A percentile compares a stretch with the other conserved stretches of the same genome.
phyloP scores from a whole-genome alignment of 352 stramenopile genomes.

The Pythium phragmiticola region DNA sequence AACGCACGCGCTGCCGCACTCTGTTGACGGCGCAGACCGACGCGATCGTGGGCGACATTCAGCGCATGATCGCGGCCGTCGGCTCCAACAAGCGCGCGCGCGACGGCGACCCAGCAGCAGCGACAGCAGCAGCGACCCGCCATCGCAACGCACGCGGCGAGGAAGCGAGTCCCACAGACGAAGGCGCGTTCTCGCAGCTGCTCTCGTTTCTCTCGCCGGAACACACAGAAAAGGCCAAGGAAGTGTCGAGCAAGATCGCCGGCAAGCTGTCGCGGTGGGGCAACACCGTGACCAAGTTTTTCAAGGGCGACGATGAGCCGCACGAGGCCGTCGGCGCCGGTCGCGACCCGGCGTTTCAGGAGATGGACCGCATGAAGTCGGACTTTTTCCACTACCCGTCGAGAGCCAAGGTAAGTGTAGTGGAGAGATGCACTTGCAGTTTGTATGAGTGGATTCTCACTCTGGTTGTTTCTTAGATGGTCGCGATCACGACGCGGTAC shows the following conservation, averaged over 20 bases:
- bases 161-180: not conserved
- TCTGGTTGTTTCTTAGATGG: constrained; percentile 45
- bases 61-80: constrained; percentile 57
- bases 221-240: constrained; percentile 75
- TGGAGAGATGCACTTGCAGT: not conserved
- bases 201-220: constrained; percentile 66
- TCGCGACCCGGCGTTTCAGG: constrained; percentile 30
- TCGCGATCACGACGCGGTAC: constrained; percentile 71
- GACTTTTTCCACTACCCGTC: constrained; percentile 73
- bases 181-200: constrained; percentile 47
- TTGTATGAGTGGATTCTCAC: not conserved
- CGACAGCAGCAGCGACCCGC: not conserved
- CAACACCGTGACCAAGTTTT: constrained; percentile 57
- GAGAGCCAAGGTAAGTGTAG: constrained; percentile 42
- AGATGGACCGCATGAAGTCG: constrained; percentile 57
- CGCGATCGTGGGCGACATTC: constrained; percentile 60
- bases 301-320: constrained; percentile 65
- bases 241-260: constrained; percentile 82
- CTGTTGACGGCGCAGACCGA: constrained; percentile 74
- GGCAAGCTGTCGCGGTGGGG: constrained; percentile 66
- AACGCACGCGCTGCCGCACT: constrained; percentile 55
- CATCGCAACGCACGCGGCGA: constrained; percentile 13
- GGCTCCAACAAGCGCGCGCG: constrained; percentile 39
- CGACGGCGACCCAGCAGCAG: constrained; percentile 17
- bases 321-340: not conserved